Base-by-base conservation (phyloP, 306 rosid genomes). In the Inga laurina region DNA sequence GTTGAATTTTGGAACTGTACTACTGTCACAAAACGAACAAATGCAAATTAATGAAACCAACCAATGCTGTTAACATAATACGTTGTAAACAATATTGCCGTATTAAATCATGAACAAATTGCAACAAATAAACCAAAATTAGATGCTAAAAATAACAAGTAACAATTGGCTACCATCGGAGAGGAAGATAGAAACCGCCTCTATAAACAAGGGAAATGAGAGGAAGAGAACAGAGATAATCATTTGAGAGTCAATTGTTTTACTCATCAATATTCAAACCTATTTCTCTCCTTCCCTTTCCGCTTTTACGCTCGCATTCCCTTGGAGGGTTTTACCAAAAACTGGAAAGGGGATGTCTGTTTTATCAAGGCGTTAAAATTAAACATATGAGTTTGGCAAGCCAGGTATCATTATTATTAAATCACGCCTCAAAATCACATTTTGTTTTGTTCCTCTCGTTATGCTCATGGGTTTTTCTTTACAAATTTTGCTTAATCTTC, bases 271-370 rank as follows among this genome's bases (percentile, higher is more conserved):
- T 59, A 16, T 15, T 81, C 30, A 32, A 32, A 6, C 41, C 70
- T 46, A 56, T 74, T 67, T 66, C 45, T 46, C 79, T 69, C 10
- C 34, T 59, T 12, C 75, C 57, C 69, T 72, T 49, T 48, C 19
- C 67, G 65, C 35, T 24, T 79, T 64, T 57, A 67, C 3, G 78
- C 64, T 46, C 52, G 46, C 91, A 90, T 88, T 88, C 91, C 91
- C 90, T 82, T 21, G 86, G 83, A 6, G 79, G 84, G 82, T 85
- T 92, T 84, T 32, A 24, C 41, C 27, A 24, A 72, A 84, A 83
- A 85, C 81, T 82, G 80, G 73, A 84, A 39, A 83, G 91, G 93
- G 95, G 82, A 88, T 89, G 92, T 83, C 19, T 5, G 44, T 72
- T 75, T 78, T 84, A 48, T 76, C 64, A 51, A 67, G 74, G 43